These are phyloP conservation scores for Fomitopsis schrenkii DNA, from an alignment of 1,284 basidiomycete genomes.

Conservation along the genomic window DNA sequence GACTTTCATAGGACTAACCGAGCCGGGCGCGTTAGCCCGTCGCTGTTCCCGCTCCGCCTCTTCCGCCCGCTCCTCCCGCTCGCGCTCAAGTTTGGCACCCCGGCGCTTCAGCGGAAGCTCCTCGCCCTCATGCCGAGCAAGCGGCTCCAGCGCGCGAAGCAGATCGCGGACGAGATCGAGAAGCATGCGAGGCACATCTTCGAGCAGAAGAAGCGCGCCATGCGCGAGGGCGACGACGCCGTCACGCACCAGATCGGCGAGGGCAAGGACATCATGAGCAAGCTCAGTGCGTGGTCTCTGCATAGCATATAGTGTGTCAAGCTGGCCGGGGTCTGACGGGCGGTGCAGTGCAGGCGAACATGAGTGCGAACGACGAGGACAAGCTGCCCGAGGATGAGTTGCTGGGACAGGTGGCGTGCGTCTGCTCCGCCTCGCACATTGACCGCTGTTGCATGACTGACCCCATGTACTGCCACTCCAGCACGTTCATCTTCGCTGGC, in stretches of 20 bases:
- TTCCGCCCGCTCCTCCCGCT: constrained; percentile 12
- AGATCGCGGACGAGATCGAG: constrained; percentile 17
- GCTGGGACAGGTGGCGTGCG: constrained; percentile 23
- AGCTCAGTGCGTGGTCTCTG: constrained; percentile 19
- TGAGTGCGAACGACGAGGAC: constrained; percentile 17
- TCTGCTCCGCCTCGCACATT: background rate
- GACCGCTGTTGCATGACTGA: background rate
- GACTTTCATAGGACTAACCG: background rate
- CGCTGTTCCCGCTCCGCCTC: constrained; percentile 7
- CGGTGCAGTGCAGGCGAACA: constrained; percentile 16
- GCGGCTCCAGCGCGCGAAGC: constrained; percentile 10
- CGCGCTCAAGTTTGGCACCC: constrained; percentile 8
- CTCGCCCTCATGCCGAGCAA: constrained; percentile 14
- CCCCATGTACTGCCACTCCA: background rate
- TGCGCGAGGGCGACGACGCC: constrained; percentile 23
- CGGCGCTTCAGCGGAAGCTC: constrained; percentile 10
- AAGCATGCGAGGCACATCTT: constrained; percentile 13
- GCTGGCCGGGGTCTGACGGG: background rate
- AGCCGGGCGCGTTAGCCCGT: constrained; percentile 10
- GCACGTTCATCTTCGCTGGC: constrained; percentile 10
- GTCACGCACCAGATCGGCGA: constrained; percentile 23
- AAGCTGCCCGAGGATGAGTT: constrained; percentile 23
- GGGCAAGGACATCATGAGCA: constrained; percentile 28
- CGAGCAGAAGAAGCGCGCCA: constrained; percentile 18
- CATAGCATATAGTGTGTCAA: background rate